Conservation (phyloP, 495 filamentous ascomycete species). For the Daldinia vernicosa region DNA sequence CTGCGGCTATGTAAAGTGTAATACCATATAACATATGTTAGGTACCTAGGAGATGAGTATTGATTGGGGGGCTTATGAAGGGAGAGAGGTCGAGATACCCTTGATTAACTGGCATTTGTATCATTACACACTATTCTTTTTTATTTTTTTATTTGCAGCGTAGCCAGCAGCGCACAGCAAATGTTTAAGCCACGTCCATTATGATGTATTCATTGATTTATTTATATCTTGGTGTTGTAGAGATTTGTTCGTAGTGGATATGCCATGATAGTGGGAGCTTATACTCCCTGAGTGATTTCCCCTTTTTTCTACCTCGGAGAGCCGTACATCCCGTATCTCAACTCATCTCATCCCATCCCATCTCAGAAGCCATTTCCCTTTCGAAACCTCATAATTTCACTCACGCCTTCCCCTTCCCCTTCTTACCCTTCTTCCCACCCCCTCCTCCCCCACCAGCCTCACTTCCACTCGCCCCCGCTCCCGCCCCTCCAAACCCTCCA, state of each 20-base stretch:
- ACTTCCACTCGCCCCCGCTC: slow-evolving; percentile 38
- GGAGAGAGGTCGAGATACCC: slow-evolving; percentile 23
- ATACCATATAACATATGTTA: neutral
- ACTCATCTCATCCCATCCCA: too few relatives aligned
- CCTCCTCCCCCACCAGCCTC: slow-evolving; percentile 26
- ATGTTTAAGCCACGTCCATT: slow-evolving; percentile 9
- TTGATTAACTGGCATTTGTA: slow-evolving; percentile 21
- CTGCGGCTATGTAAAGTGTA: slow-evolving; percentile 26
- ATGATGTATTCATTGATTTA: slow-evolving; percentile 10
- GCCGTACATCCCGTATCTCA: too few relatives aligned
- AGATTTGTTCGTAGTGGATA: slow-evolving; percentile 1
- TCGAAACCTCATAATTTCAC: neutral
- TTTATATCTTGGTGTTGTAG: neutral
- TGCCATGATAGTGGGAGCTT: neutral
- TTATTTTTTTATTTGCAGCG: neutral
- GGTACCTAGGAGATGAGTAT: neutral
- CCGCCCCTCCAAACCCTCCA: slow-evolving; percentile 44
- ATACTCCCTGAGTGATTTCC: neutral
- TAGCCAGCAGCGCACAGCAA: slow-evolving; percentile 1
- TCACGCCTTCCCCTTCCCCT: slow-evolving; percentile 59
- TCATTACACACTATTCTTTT: neutral
- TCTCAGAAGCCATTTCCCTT: too few relatives aligned
- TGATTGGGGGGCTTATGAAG: neutral
- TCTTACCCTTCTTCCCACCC: slow-evolving; percentile 56
- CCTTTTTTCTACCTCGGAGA: too few relatives aligned